These are phyloP conservation scores for Syzygium oleosum DNA, from an alignment of 345 rosid genomes.

Conservation along the genomic window DNA sequence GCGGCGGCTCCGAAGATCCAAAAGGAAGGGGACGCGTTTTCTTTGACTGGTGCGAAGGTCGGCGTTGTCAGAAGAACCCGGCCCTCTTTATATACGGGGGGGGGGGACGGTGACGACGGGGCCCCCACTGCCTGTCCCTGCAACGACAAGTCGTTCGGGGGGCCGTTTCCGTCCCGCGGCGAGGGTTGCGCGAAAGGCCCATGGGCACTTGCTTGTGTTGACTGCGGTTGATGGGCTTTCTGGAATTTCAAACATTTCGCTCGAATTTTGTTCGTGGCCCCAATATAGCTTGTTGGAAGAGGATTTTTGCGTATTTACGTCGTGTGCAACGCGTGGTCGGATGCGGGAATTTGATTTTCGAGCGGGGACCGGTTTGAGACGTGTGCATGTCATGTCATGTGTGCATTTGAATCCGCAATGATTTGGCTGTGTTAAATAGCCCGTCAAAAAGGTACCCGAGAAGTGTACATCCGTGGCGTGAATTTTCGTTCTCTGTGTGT, in stretches of 20 bases:
- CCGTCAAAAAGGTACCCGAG: fast-evolving
- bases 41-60: background rate
- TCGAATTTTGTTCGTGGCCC: background rate
- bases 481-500: background rate
- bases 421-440: background rate
- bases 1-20: background rate
- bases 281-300: background rate
- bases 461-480: background rate
- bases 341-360: background rate
- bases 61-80: background rate
- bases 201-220: background rate
- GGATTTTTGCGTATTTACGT: background rate
- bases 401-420: background rate
- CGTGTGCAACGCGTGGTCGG: background rate
- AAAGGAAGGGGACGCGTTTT: background rate
- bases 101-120: background rate
- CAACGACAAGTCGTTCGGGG: background rate
- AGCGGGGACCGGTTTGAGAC: background rate
- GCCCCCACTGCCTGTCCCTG: background rate
- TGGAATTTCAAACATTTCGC: too few species aligned
- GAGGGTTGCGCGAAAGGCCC: background rate
- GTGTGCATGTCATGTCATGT: background rate
- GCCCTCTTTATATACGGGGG: background rate
- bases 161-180: background rate
- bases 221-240: background rate